These are phyloP conservation scores for Cadophora malorum DNA, from an alignment of 2,329 filamentous ascomycete genomes.

Conservation along the genomic window DNA sequence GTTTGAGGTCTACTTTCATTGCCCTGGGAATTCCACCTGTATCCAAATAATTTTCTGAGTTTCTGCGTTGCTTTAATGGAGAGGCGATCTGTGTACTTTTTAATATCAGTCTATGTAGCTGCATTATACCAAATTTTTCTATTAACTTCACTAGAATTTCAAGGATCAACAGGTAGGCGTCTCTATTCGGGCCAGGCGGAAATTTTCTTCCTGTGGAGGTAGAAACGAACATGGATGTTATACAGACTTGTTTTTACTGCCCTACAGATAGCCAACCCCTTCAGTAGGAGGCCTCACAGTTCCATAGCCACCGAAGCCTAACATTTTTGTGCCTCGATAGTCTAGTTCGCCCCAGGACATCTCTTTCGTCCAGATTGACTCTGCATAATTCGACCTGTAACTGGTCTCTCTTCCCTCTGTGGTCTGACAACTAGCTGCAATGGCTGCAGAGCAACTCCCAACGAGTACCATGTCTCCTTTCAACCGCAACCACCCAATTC, in stretches of 20 bases:
- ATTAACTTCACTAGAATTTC: no score
- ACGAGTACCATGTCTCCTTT: background rate
- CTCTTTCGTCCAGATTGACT: background rate
- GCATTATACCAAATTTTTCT: background rate
- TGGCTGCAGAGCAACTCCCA: background rate
- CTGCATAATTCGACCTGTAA: background rate
- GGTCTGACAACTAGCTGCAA: background rate
- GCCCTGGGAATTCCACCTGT: background rate
- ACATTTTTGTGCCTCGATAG: background rate
- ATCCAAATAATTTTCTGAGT: background rate
- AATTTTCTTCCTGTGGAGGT: background rate
- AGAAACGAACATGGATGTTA: background rate
- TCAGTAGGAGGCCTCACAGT: no score
- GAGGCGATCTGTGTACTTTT: background rate
- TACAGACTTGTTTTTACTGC: background rate
- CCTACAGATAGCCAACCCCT: no score
- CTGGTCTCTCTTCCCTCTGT: background rate
- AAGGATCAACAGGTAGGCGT: no score
- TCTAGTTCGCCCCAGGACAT: background rate
- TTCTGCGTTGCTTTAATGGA: background rate
- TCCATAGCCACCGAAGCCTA: background rate
- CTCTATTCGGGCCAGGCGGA: no score
- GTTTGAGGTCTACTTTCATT: background rate
- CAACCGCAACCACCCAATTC: background rate
- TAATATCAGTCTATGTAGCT: background rate